Evolutionary conservation across 176 grass and related monocot species (phyloP).

Genomic region (maize (Zea mays)): DNA sequence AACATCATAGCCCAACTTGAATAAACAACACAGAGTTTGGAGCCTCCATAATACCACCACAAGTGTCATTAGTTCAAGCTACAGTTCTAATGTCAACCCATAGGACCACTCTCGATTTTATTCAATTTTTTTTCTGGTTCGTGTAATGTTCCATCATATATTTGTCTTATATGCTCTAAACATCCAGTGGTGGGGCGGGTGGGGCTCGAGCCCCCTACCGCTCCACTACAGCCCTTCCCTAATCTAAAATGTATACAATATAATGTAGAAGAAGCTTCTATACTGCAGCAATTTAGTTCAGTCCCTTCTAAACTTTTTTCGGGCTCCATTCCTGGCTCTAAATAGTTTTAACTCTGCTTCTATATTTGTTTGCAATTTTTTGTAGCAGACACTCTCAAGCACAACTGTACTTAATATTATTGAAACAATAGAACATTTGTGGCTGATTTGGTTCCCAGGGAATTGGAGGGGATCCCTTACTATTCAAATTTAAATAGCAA

Average conservation of each 20-base stretch:
- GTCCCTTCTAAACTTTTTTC: too few species aligned
- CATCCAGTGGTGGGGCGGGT: too few species aligned
- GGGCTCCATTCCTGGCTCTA: too few species aligned
- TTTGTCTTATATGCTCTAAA: slow-evolving; percentile 19
- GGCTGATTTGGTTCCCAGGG: too few species aligned
- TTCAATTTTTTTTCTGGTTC: slow-evolving; percentile 19
- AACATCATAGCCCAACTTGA: slow-evolving; percentile 18
- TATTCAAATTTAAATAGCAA: too few species aligned
- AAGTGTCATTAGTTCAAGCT: slow-evolving; percentile 18
- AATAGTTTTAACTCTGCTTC: not conserved
- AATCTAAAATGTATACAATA: too few species aligned
- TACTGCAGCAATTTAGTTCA: too few species aligned
- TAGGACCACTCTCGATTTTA: slow-evolving; percentile 42
- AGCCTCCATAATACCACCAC: slow-evolving; percentile 29
- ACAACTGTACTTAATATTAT: slow-evolving; percentile 3
- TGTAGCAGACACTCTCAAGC: not conserved
- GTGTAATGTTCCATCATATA: not conserved
- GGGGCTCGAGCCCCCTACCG: too few species aligned
- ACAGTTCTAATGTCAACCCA: slow-evolving; percentile 47
- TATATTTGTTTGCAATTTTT: slow-evolving; percentile 8
- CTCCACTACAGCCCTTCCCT: too few species aligned
- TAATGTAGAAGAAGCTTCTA: too few species aligned
- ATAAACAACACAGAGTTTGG: slow-evolving; percentile 31
- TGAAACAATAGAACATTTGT: not conserved
- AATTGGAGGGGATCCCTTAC: too few species aligned